Conservation (phyloP, 1,139 yeast species). For the Suhomyces anneliseae region DNA sequence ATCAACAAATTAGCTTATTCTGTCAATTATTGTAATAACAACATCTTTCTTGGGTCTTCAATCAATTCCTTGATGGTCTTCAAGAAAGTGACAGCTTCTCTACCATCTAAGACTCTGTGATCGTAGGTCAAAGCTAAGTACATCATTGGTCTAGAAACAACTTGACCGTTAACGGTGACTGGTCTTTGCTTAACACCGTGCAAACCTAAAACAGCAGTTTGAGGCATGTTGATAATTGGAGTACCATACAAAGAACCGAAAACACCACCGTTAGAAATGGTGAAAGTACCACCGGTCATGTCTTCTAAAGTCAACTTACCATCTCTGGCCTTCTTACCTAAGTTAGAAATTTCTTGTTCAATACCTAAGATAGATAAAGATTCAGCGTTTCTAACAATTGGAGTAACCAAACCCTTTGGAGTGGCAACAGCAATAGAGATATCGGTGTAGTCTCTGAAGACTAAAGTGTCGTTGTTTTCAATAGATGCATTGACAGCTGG, state of each 20-base stretch:
- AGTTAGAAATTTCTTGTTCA: conserved; percentile 77
- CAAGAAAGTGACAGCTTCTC: conserved; percentile 98
- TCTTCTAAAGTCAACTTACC: conserved; percentile 96
- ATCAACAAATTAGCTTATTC: neutral
- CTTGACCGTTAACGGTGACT: conserved; percentile 92
- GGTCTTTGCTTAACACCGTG: conserved; percentile 99
- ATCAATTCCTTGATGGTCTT: conserved; percentile 94
- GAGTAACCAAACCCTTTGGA: conserved; percentile 98
- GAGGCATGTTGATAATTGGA: conserved; percentile 97
- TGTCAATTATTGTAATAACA: conserved; percentile 52
- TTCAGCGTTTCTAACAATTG: conserved; percentile 97
- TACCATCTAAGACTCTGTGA: conserved; percentile 97
- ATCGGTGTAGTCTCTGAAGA: conserved; percentile 94
- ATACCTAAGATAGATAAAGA: conserved; percentile 84
- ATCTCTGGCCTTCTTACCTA: conserved; percentile 95
- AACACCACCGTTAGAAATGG: conserved; percentile 99
- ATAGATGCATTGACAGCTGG: conserved; percentile 97
- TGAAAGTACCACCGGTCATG: conserved; percentile 99
- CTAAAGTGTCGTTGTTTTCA: conserved; percentile 89
- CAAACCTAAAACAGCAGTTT: conserved; percentile 95
- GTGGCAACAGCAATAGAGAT: conserved; percentile 98
- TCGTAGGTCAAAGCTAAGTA: conserved; percentile 97
- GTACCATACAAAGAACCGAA: conserved; percentile 98
- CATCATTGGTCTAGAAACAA: conserved; percentile 99
- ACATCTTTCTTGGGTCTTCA: conserved; percentile 99